Evolutionary conservation across 768 basidiomycete genomes (phyloP).

Genomic region (Lentinula boryana): DNA sequence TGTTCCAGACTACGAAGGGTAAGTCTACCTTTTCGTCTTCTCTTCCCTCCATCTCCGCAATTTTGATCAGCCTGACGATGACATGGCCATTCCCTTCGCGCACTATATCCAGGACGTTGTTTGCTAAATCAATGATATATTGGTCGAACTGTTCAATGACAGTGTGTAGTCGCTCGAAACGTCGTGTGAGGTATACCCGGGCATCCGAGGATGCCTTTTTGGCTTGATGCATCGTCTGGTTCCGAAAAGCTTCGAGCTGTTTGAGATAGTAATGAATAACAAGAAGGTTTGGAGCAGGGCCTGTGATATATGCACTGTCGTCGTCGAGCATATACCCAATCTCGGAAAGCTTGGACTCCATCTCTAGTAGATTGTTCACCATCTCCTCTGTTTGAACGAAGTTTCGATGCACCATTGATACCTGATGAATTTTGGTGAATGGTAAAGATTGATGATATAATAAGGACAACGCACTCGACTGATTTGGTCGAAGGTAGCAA

Average conservation of each 20-base stretch:
- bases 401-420: conserved; percentile 92
- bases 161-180: conserved; percentile 82
- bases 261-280: conserved; percentile 88
- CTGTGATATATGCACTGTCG: conserved; percentile 74
- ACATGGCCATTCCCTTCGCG: conserved; percentile 76
- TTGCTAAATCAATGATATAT: conserved; percentile 73
- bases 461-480: conserved; percentile 60
- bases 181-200: conserved; percentile 61
- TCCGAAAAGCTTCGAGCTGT: conserved; percentile 89
- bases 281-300: conserved; percentile 85
- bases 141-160: conserved; percentile 81
- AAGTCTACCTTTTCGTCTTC: conserved; percentile 87
- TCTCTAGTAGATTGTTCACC: conserved; percentile 89
- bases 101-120: conserved; percentile 73
- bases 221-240: conserved; percentile 92
- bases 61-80: conserved; percentile 89
- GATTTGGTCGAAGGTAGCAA: conserved; percentile 92
- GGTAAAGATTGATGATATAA: not conserved
- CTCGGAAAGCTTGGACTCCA: conserved; percentile 77
- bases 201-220: conserved; percentile 71
- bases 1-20: not conserved
- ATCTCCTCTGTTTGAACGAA: conserved; percentile 95
- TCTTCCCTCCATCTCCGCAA: conserved; percentile 87
- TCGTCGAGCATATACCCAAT: conserved; percentile 72
- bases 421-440: conserved; percentile 36